Base-by-base conservation (phyloP, 176 grass and related monocot species). In the Cymbopogon citratus region DNA sequence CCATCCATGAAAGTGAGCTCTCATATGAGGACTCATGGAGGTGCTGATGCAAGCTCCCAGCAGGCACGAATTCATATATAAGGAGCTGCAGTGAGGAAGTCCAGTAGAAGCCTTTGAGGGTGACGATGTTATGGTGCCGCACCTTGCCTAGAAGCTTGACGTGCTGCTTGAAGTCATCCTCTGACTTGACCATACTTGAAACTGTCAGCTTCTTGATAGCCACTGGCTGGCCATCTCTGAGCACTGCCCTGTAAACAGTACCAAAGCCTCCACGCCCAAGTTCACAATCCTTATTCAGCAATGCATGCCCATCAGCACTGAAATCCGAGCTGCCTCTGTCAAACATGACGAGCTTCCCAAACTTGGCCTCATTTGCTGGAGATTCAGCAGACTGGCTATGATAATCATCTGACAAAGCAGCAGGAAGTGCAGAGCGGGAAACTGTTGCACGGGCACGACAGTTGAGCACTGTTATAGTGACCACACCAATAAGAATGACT, bases 151-250 rank as follows among this genome's bases (percentile, higher is more conserved):
- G 79, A 73, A 77, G 77, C 44, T 84, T 87, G 21, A 97, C 86
- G 38, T 97, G 90, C 48, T 85, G 80, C 81, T 89, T 87, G 63
- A 97, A 97, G 29, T 97, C 90, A 18, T 87, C 86, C 61, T 86
- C 83, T 26, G 90, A 92, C 67, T 97, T 97, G 34, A 97, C 90
- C 46, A 97, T 73, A 74, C 93, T 92, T 57, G 93, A 92, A 41
- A 97, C 90, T 6, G 93, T 97, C 61, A 97, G 85, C 86, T 97
- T 97, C 86, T 97, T 97, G 79, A 97, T 91, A 66, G 86, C 93
- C 80, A 97, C 90, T 75, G 90, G 83, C 48, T 85, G 91, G 45
- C 90, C 88, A 61, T 91, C 90, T 85, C 73, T 63, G 69, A 97
- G 78, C 71, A 89, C 75, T n/a, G 90, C 87, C 76, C 87, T 97